A percentile compares a stretch with the other conserved stretches of the same genome.
These are phyloP conservation scores for Mycena capillaripes DNA, from an alignment of 768 basidiomycete genomes.

Conservation along the genomic window DNA sequence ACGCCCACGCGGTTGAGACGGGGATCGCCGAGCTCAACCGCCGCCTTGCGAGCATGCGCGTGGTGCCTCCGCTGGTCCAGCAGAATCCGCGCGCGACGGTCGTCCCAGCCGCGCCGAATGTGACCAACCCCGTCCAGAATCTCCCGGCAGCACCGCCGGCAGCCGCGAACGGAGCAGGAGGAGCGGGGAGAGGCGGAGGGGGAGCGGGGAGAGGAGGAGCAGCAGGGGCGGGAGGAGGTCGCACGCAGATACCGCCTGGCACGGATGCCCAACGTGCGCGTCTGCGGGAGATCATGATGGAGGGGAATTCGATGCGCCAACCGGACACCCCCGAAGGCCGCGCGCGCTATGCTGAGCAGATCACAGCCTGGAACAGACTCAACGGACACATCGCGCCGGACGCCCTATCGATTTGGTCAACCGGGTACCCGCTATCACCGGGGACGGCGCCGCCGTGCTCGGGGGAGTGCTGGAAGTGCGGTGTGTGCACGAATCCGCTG, in stretches of 20 bases:
- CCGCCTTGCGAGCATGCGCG: neutral
- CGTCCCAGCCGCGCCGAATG: too few species aligned
- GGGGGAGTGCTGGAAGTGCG: conserved; percentile 29
- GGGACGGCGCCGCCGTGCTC: neutral
- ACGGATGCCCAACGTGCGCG: neutral
- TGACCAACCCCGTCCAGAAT: too few species aligned
- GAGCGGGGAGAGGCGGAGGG: too few species aligned
- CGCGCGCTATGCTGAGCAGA: neutral
- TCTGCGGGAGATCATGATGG: neutral
- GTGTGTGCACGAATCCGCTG: neutral
- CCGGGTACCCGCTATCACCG: conserved; percentile 15
- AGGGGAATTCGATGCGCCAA: neutral
- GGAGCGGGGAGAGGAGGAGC: neutral
- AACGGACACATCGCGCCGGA: neutral
- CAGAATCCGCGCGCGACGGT: too few species aligned
- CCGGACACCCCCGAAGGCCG: neutral
- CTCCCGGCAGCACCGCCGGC: too few species aligned
- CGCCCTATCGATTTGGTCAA: neutral
- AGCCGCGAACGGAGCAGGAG: neutral
- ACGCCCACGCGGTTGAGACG: rapidly evolving
- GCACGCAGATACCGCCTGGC: neutral
- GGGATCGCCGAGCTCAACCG: neutral
- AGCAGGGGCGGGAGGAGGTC: neutral
- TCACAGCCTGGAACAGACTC: neutral
- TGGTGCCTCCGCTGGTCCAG: neutral